Percentiles rank a stretch among this genome's conserved stretches.
phyloP scores from a whole-genome alignment of 1,284 basidiomycete species.

The Termitomyces sp. region DNA sequence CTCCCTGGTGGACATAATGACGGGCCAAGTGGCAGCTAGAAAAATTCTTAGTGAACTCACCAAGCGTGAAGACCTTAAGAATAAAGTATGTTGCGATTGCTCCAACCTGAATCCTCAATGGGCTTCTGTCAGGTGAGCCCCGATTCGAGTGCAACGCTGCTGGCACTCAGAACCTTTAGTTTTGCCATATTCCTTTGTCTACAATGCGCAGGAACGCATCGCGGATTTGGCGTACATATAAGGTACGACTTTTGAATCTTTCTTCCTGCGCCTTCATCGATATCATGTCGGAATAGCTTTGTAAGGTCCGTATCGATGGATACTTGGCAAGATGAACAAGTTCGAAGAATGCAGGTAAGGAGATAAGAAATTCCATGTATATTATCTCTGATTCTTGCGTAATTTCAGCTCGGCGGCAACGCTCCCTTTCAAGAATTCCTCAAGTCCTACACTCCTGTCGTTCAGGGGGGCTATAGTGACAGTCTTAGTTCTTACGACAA shows the following conservation, averaged over 20 bases:
- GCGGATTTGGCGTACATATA: constrained; percentile 85
- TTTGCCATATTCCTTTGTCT: constrained; percentile 88
- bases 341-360: constrained; percentile 82
- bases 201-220: constrained; percentile 85
- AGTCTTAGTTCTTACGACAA: constrained; percentile 71
- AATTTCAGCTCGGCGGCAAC: constrained; percentile 76
- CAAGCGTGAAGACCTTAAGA: constrained; percentile 65
- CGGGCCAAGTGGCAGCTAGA: constrained; percentile 64
- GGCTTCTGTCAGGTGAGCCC: constrained; percentile 69
- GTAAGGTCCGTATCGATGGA: constrained; percentile 94
- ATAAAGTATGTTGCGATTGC: constrained; percentile 80
- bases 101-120: constrained; percentile 85
- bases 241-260: constrained; percentile 39
- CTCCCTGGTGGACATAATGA: constrained; percentile 34
- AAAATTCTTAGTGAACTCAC: constrained; percentile 71
- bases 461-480: constrained; percentile 72
- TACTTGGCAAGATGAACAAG: constrained; percentile 88
- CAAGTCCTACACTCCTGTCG: constrained; percentile 63
- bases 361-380: neutral
- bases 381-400: neutral
- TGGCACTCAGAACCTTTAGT: constrained; percentile 34
- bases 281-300: constrained; percentile 50
- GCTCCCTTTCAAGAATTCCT: constrained; percentile 76
- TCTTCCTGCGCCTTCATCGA: neutral
- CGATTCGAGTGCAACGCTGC: constrained; percentile 3